Evolutionary conservation across 257 asterid genomes (phyloP), one percentile per base, ranked within the genome.

Genomic region (Solanum piurae): DNA sequence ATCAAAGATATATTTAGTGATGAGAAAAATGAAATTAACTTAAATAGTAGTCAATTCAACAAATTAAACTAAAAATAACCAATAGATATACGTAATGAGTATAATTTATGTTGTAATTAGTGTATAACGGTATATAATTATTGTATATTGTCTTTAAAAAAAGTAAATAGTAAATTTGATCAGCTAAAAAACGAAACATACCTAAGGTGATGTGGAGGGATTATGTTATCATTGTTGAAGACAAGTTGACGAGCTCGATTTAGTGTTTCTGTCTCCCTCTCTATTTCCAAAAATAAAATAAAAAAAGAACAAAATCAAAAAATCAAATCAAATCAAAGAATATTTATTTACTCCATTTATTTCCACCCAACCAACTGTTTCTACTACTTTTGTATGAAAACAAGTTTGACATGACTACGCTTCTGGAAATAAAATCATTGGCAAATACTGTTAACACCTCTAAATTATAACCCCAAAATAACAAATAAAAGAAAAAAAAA

Each of bases 231-330:
- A 87, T 91, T 97, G 13, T 91, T 92, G 93, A 93, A 94, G 40
- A 97, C 98, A 86, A 97, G 94, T 46, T 95, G 98, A 68, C 99
- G 98, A 83, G 99, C 99, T 89, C 94, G 95, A 93, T 95, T 95
- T 91, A 97, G 89, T 14, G 98, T 95, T 88, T 97, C 99, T 21
- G 98, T 95, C 94, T 97, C 98, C 94, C 98, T 93, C 90, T 97
- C 99, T 96, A 90, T 40, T 25, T 75, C 25, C 49, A 42, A 89
- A 79, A 38, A 9, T 27, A 20, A 69, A 49, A 52, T 21, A 23
- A 37, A 89, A 21, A n/a, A 69, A 33, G 14, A 40, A 12, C 5
- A 27, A 86, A 34, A 9, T 20, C 18, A 55, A 12, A 83, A 72
- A 91, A 87, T 73, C 8, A 44, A 44, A 44, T 44, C 85, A 79